Conservation (phyloP, 805 yeast genomes). For the Ogataea angusta region DNA sequence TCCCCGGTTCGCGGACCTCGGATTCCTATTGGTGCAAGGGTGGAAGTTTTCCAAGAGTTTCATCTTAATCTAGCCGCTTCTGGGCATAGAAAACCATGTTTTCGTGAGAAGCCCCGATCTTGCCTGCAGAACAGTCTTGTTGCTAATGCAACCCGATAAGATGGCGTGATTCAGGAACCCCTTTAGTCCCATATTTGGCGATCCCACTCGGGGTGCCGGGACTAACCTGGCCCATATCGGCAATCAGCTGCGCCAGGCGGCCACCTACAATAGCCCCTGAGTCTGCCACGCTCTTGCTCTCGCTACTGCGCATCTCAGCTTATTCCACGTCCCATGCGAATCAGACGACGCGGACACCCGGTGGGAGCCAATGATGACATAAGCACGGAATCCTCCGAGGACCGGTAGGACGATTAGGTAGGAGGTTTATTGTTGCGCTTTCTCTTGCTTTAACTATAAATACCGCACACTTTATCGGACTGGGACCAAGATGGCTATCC, state of each 20-base stretch:
- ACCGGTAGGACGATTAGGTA: not conserved
- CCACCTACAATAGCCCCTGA: too few species aligned
- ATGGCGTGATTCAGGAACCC: not conserved
- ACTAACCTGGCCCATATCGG: too few species aligned
- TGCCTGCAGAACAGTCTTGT: not conserved
- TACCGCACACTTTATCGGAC: conserved; percentile 3
- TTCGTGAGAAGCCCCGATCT: not conserved
- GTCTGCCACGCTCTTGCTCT: too few species aligned
- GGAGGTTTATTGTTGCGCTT: conserved; percentile 1
- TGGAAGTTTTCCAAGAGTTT: not conserved
- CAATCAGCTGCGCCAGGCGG: too few species aligned
- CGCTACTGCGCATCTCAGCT: too few species aligned
- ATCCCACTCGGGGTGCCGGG: conserved; percentile 1
- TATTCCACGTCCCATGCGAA: not conserved
- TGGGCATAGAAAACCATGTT: not conserved
- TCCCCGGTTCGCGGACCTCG: conserved; percentile 2
- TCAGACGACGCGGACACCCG: not conserved
- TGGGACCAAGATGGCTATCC: conserved; percentile 24
- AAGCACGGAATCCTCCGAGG: conserved; percentile 9
- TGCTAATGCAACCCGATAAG: not conserved
- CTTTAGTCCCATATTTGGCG: not conserved
- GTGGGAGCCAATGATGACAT: not conserved
- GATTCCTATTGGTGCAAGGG: conserved; percentile 7
- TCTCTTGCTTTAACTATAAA: conserved; percentile 1
- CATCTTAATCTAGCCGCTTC: not conserved